phyloP scores from a whole-genome alignment of 1,139 yeast species.

The Meyerozyma smithsonii region DNA sequence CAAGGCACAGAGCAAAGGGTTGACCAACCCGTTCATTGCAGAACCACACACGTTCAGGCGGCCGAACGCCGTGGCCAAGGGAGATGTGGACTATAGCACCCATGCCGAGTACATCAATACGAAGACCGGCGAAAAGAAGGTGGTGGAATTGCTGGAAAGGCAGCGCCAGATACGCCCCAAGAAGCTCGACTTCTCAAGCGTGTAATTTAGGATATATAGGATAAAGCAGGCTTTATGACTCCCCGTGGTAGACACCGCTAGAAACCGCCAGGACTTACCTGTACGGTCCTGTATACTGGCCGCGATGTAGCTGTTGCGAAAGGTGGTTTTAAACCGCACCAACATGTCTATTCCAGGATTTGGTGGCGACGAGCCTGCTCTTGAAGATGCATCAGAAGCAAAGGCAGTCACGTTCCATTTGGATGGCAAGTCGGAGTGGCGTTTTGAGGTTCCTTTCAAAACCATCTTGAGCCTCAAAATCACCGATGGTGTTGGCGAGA shows the following conservation, averaged over 20 bases:
- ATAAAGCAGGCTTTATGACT: constrained; percentile 4
- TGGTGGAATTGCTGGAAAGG: constrained; percentile 29
- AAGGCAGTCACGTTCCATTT: constrained; percentile 19
- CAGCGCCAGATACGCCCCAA: constrained; percentile 38
- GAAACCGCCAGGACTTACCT: too few species aligned
- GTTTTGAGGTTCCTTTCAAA: constrained; percentile 68
- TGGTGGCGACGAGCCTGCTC: constrained; percentile 11
- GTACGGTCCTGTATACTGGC: constrained; percentile 26
- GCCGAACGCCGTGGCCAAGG: background rate
- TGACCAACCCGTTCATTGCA: constrained; percentile 19
- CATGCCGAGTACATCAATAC: constrained; percentile 37
- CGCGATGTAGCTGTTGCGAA: constrained; percentile 10
- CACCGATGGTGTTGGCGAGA: constrained; percentile 71
- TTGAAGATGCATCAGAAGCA: constrained; percentile 1
- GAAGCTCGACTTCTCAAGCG: constrained; percentile 29
- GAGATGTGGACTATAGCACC: constrained; percentile 27
- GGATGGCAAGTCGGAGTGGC: constrained; percentile 68
- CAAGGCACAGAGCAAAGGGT: constrained; percentile 4
- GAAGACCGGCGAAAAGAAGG: constrained; percentile 34
- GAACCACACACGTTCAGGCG: background rate
- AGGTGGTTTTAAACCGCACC: background rate
- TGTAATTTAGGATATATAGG: constrained; percentile 2
- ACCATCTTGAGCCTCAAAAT: constrained; percentile 54
- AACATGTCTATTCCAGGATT: constrained; percentile 17
- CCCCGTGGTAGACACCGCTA: too few species aligned